Base-by-base conservation (phyloP, 2,329 filamentous ascomycete species). In the Monilinia laxa region DNA sequence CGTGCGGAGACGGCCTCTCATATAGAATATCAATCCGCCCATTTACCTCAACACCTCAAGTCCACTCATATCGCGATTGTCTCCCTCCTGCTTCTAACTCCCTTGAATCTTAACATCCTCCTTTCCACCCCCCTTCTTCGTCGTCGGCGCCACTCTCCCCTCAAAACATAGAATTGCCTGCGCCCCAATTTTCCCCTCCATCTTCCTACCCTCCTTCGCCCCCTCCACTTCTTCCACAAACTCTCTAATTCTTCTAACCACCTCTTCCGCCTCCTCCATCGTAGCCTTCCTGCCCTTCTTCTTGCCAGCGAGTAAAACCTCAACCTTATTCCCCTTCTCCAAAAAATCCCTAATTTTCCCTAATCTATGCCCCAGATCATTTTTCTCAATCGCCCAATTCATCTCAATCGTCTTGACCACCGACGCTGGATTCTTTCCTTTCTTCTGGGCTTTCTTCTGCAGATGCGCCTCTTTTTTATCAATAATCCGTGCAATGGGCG, bases 381-480 rank as follows among this genome's bases (percentile, higher is more conserved):
- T 85, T 16, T 78, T 75, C 68, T 87, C 88, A 74, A 96, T 96
- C 45, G 89, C 88, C 93, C 93, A 98, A 77, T 92, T 94, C 73
- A 98, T 73, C 79, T 97, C 93, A n/a, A 97, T 78, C 75, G 89
- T 89, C 80, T 97, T 97, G 20, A 78, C 75, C 70, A 81, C 82
- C 47, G 79, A 74, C 25, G 75, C 72, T 70, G 53, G 62, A 77
- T 76, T 72, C 73, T 71, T 67, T 70, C 75, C 80, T 69, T 80
- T 79, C 70, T 78, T 80, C 68, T 81, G 78, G 1, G 77, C 71
- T 60, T 77, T 76, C 70, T 81, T 64, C 76, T 77, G 78, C 71
- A 81, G 73, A 75, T 77, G 81, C 64, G 84, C 78, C 1, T 80
- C 83, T 62, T 78, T 77, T 72, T 87, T 88, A 76, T 87, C 82